Evolutionary conservation across 176 grass and related monocot genomes (phyloP), one percentile per base, ranked within the genome.

Genomic region (Oryza nivara): DNA sequence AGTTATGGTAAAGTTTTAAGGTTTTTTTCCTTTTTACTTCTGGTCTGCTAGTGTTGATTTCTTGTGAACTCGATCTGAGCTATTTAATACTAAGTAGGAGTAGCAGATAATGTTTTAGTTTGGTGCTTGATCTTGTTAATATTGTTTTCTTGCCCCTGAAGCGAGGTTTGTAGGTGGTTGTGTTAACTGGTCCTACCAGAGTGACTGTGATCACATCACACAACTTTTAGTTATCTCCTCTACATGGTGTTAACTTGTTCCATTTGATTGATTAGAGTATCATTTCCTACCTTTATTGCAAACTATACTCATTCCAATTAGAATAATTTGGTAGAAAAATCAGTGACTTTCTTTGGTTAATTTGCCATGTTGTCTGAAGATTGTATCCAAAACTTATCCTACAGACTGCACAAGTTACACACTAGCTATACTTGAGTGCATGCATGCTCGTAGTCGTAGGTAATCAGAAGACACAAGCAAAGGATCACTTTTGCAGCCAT

Each of bases 71-170:
- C 25, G 30, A 69, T 9, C 4, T 56, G 26, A 48, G 0, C 30
- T 65, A 51, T 75, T 65, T 19, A 12, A 23, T 56, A 54, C 51
- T 54, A 20, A 10, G 25, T 38, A 47, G 66, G 19, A 28, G 28
- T 28, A 28, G 28, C 1, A 38, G 41, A 72, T 49, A 17, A 8
- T 36, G 35, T 72, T 69, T 82, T 90, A 52, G 70, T 46, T 74
- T 66, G 78, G 44, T 67, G 49, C 25, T 81, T 63, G 26, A 66
- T 60, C 25, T 81, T 63, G 38, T 67, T 47, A 13, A 45, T 65
- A 26, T 46, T 77, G 60, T 61, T 86, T 79, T 79, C 84, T 90
- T 90, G 79, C 36, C 79, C 47, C 67, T 32, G n/a, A 86, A 86
- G 79, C 67, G 79, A 90, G 74, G 84, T 63, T 83, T 77, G 9